phyloP scores from a whole-genome alignment of 805 yeast species.

The Pichia membranifaciens region DNA sequence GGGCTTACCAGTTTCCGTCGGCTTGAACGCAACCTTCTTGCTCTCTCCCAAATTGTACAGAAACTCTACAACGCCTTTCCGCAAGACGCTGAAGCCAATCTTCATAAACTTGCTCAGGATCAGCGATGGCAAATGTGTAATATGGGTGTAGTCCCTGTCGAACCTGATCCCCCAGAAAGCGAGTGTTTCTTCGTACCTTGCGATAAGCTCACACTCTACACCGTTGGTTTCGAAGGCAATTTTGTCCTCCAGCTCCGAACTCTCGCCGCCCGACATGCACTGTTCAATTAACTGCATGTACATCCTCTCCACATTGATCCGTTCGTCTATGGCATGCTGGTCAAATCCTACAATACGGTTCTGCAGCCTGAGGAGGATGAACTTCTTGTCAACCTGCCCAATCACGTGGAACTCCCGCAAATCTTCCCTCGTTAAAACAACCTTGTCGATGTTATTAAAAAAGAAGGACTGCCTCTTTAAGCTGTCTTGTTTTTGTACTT shows the following conservation, averaged over 20 bases:
- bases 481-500: slow-evolving; percentile 5
- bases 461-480: slow-evolving; percentile 4
- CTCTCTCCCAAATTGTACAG: slow-evolving; percentile 15
- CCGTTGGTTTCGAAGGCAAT: slow-evolving; percentile 22
- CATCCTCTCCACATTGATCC: slow-evolving; percentile 53
- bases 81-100: slow-evolving; percentile 29
- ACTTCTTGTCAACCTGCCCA: slow-evolving; percentile 58
- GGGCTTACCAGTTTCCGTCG: not conserved
- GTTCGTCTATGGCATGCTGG: slow-evolving; percentile 84
- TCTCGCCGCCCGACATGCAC: not conserved
- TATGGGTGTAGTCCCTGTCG: not conserved
- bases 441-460: slow-evolving; percentile 1
- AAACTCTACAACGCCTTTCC: slow-evolving; percentile 38
- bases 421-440: slow-evolving; percentile 14
- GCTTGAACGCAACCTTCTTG: not conserved
- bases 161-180: slow-evolving; percentile 40
- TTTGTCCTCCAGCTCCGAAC: slow-evolving; percentile 7
- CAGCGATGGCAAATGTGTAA: slow-evolving; percentile 42
- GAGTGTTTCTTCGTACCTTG: slow-evolving; percentile 27
- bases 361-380: slow-evolving; percentile 42
- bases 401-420: slow-evolving; percentile 32
- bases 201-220: slow-evolving; percentile 32
- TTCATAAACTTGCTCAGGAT: slow-evolving; percentile 23
- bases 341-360: slow-evolving; percentile 42
- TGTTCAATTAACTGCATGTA: slow-evolving; percentile 33